These are phyloP conservation scores for Eucalyptus cloeziana DNA, from an alignment of 345 rosid genomes.

Conservation along the genomic window DNA sequence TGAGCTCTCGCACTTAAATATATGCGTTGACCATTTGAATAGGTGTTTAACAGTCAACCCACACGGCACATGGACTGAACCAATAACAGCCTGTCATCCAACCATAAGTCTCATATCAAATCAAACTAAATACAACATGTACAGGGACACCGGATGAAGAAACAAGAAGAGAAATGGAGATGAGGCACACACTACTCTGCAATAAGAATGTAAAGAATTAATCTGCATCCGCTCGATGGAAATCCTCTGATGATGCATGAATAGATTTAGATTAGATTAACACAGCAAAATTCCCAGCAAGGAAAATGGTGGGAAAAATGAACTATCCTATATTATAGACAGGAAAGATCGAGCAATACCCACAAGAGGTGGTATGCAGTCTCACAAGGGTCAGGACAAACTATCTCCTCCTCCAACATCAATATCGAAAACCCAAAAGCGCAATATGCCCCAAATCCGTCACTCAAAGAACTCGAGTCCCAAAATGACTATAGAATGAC, in stretches of 20 bases:
- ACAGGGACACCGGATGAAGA: not conserved
- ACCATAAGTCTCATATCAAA: not conserved
- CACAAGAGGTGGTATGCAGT: not conserved
- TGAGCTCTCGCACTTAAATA: not conserved
- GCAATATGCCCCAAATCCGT: not conserved
- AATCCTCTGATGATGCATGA: not conserved
- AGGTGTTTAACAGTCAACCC: not conserved
- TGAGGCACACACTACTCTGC: not conserved
- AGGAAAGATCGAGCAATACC: not conserved
- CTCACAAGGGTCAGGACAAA: not conserved
- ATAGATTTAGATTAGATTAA: not conserved
- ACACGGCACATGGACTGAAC: not conserved
- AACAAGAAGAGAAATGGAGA: not conserved
- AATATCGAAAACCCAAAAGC: not conserved
- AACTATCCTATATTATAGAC: not conserved
- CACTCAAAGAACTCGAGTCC: not conserved
- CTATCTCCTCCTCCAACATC: not conserved
- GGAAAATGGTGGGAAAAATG: not conserved
- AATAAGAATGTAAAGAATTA: not conserved
- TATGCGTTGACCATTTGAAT: not conserved
- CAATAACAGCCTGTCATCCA: not conserved
- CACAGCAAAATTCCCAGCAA: not conserved
- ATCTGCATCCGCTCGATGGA: not conserved
- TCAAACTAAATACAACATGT: not conserved
- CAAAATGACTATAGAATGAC: not conserved